phyloP scores from a whole-genome alignment of 2,329 filamentous ascomycete species.

The Blastomyces emzantsi region DNA sequence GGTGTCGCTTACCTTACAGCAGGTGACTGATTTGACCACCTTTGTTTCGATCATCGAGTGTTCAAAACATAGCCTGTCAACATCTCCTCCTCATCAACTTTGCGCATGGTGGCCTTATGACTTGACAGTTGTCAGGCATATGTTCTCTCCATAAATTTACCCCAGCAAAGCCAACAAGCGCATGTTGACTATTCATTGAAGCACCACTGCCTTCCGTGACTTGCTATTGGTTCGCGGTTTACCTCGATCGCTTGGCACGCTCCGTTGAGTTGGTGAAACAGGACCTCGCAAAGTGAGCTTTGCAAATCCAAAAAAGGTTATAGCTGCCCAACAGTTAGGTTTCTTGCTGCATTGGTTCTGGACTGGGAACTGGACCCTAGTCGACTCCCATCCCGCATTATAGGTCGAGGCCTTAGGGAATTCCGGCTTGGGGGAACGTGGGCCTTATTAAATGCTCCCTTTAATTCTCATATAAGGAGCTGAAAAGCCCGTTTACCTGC shows the following conservation, averaged over 20 bases:
- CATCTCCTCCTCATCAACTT: neutral
- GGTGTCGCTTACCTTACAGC: neutral
- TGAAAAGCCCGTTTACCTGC: neutral
- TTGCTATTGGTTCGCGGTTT: neutral
- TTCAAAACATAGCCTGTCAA: conserved; percentile 1
- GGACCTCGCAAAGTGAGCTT: neutral
- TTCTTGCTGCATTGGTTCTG: neutral
- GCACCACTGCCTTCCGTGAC: neutral
- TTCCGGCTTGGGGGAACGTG: neutral
- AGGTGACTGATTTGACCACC: neutral
- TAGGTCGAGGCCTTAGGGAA: neutral
- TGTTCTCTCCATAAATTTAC: neutral
- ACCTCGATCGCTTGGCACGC: neutral
- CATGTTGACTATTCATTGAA: neutral
- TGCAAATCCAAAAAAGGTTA: neutral
- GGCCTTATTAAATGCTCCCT: neutral
- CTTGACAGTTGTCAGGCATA: neutral
- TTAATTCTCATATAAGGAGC: neutral
- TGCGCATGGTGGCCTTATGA: neutral
- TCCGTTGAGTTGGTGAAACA: neutral
- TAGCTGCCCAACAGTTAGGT: neutral
- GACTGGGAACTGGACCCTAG: neutral
- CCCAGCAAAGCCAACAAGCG: neutral
- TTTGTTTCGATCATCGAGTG: neutral
- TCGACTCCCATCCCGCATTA: conserved; percentile 3